These are phyloP conservation scores for Erythrophleum fordii DNA, from an alignment of 306 rosid species.

Conservation along the genomic window DNA sequence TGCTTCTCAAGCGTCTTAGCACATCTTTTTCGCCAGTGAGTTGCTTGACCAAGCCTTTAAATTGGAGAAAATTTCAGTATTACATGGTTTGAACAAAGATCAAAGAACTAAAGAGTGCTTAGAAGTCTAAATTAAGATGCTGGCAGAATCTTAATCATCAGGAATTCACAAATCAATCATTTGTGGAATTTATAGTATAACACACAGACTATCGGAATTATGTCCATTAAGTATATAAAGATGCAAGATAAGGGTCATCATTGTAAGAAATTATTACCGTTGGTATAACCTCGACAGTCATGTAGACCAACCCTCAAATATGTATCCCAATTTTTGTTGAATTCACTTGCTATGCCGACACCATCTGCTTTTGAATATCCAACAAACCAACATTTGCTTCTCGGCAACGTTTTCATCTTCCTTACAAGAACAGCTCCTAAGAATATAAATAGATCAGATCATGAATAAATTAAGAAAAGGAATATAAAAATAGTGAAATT, in stretches of 20 bases:
- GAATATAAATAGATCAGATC: constrained; percentile 17
- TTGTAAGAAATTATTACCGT: constrained; percentile 54
- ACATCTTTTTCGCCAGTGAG: constrained; percentile 73
- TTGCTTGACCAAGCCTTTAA: constrained; percentile 72
- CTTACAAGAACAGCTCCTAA: constrained; percentile 73
- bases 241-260: constrained; percentile 8
- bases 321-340: constrained; percentile 72
- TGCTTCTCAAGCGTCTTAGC: constrained; percentile 63
- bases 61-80: constrained; percentile 25
- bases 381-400: constrained; percentile 78
- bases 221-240: background rate
- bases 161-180: constrained; percentile 18
- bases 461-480: background rate
- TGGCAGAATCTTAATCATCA: background rate
- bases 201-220: background rate
- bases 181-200: background rate
- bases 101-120: background rate
- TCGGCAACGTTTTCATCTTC: constrained; percentile 66
- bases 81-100: constrained; percentile 1
- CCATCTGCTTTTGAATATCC: constrained; percentile 67
- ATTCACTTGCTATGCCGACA: constrained; percentile 57
- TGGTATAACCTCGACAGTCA: constrained; percentile 86
- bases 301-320: constrained; percentile 66
- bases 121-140: background rate
- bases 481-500: background rate